Percentiles rank a stretch among this genome's conserved stretches.
phyloP scores from a whole-genome alignment of 2,329 filamentous ascomycete genomes.

The Knoxdaviesia capensis region DNA sequence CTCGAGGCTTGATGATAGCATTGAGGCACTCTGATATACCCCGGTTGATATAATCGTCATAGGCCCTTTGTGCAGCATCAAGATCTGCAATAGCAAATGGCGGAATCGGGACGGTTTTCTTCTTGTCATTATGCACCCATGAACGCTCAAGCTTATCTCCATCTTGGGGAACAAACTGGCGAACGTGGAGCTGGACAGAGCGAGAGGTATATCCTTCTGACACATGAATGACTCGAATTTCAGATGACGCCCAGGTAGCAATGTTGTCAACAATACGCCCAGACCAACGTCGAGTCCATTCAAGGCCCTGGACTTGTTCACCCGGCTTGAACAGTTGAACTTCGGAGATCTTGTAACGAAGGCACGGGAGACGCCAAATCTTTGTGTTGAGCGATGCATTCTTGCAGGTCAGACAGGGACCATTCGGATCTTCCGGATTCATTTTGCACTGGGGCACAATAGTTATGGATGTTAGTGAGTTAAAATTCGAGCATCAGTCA shows the following conservation, averaged over 20 bases:
- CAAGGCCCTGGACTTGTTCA: constrained; percentile 30
- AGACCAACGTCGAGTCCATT: constrained; percentile 39
- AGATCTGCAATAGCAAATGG: constrained; percentile 35
- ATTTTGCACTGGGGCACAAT: constrained; percentile 24
- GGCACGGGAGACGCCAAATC: constrained; percentile 32
- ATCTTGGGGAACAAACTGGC: constrained; percentile 30
- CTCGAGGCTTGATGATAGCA: constrained; percentile 12
- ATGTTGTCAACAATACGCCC: constrained; percentile 34
- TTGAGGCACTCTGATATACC: constrained; percentile 26
- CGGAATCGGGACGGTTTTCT: constrained; percentile 28
- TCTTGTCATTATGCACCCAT: constrained; percentile 27
- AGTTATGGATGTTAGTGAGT: constrained; percentile 4
- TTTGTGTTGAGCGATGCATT: constrained; percentile 25
- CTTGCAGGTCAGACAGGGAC: constrained; percentile 31
- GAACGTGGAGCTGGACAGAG: constrained; percentile 27
- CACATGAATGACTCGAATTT: constrained; percentile 27
- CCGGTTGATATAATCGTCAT: constrained; percentile 27
- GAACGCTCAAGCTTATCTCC: constrained; percentile 34
- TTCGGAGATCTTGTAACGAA: constrained; percentile 40
- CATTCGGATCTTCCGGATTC: constrained; percentile 23
- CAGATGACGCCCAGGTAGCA: constrained; percentile 30
- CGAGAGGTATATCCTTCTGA: constrained; percentile 32
- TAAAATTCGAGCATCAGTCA: neutral
- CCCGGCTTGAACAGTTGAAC: constrained; percentile 36
- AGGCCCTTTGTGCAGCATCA: constrained; percentile 25